phyloP scores from a whole-genome alignment of 176 grass and related monocot species.

The Raddia guianensis region DNA sequence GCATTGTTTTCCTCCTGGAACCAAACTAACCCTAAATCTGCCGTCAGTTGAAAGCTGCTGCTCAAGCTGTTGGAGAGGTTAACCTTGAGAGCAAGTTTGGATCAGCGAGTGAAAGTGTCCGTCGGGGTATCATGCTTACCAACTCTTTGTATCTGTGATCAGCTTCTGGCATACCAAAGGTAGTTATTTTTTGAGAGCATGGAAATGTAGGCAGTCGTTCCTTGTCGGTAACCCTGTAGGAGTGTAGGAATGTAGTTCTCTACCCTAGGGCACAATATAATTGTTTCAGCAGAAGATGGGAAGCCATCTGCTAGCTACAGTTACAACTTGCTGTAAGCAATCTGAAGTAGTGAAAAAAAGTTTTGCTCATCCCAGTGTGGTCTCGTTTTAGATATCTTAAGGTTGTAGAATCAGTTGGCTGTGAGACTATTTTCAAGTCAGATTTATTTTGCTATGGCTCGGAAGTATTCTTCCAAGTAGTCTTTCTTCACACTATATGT shows the following conservation, averaged over 20 bases:
- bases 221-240: constrained; percentile 8
- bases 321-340: neutral
- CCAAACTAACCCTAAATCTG: constrained; percentile 36
- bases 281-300: neutral
- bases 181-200: neutral
- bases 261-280: neutral
- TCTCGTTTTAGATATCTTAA: neutral
- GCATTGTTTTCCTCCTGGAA: neutral
- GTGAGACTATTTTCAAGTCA: too few species aligned
- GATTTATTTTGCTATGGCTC: too few species aligned
- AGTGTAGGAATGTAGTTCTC: constrained; percentile 25
- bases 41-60: constrained; percentile 81
- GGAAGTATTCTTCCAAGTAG: too few species aligned
- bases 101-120: constrained; percentile 72
- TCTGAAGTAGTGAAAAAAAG: too few species aligned
- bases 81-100: constrained; percentile 77
- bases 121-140: constrained; percentile 95
- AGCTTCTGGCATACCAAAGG: constrained; percentile 18
- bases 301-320: neutral
- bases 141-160: constrained; percentile 90
- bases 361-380: neutral
- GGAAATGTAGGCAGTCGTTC: constrained; percentile 12
- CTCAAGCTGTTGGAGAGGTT: constrained; percentile 75
- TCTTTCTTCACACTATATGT: too few species aligned
- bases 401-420: neutral